Percentiles rank a stretch among this genome's conserved stretches.
Evolutionary conservation across 768 basidiomycete species (phyloP).

Genomic region (Boletellus ananiceps): DNA sequence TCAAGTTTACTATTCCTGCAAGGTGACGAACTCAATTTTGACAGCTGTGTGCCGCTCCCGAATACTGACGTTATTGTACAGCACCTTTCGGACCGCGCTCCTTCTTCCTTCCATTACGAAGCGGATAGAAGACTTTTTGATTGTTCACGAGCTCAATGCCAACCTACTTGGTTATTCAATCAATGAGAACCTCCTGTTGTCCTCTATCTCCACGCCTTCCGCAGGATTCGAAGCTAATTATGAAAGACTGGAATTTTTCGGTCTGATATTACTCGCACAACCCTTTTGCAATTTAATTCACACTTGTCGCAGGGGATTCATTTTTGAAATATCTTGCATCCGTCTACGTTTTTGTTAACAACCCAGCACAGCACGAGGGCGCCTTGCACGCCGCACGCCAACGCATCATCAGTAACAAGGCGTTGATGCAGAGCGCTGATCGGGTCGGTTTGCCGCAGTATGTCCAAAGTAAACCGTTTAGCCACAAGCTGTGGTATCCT

Average conservation of each 20-base stretch:
- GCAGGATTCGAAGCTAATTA: conserved; percentile 71
- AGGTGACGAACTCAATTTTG: conserved; percentile 44
- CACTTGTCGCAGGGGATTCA: conserved; percentile 54
- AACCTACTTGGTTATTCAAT: conserved; percentile 61
- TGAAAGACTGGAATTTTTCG: conserved; percentile 79
- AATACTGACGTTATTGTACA: conserved; percentile 30
- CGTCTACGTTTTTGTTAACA: conserved; percentile 66
- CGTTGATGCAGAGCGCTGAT: conserved; percentile 52
- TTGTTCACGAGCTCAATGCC: conserved; percentile 76
- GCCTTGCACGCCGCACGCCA: conserved; percentile 63
- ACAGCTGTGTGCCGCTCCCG: conserved; percentile 15
- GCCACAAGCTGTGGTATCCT: conserved; percentile 62
- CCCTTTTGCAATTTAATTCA: conserved; percentile 22
- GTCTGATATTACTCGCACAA: conserved; percentile 35
- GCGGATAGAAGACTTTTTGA: conserved; percentile 67
- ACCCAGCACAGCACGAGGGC: conserved; percentile 62
- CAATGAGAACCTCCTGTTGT: conserved; percentile 53
- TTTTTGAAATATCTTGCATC: conserved; percentile 79
- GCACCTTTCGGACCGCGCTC: conserved; percentile 62
- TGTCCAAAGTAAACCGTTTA: conserved; percentile 69
- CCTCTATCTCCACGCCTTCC: conserved; percentile 68
- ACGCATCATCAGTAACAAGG: conserved; percentile 70
- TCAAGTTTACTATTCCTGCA: conserved; percentile 65
- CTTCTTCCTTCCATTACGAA: conserved; percentile 71
- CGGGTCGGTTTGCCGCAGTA: conserved; percentile 62